A percentile compares a stretch with the other conserved stretches of the same genome.
Evolutionary conservation across 441 rosid genomes (phyloP).

Genomic region (Gossypium schwendimanii): DNA sequence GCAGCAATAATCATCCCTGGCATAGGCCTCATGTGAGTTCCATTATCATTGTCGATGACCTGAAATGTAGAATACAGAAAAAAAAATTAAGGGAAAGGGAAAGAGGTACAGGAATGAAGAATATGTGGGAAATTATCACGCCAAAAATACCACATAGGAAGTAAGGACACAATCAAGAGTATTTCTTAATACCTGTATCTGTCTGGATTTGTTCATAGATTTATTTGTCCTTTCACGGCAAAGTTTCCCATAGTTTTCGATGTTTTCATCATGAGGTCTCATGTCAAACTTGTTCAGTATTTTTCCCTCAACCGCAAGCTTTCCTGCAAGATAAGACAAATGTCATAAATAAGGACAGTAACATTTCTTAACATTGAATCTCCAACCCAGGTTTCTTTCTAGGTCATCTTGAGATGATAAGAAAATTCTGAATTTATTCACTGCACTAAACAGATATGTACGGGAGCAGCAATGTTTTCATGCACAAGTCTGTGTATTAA

Average conservation of each 20-base stretch:
- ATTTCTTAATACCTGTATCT: slow-evolving; percentile 38
- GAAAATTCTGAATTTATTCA: not conserved
- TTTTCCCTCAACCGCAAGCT: slow-evolving; percentile 42
- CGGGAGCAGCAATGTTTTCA: not conserved
- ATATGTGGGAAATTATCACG: not conserved
- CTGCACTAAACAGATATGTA: not conserved
- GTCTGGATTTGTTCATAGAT: slow-evolving; percentile 46
- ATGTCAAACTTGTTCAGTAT: slow-evolving; percentile 55
- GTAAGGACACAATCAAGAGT: not conserved
- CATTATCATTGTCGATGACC: slow-evolving; percentile 58
- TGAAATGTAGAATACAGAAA: slow-evolving; percentile 22
- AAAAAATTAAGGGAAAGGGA: slow-evolving; percentile 5
- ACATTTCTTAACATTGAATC: not conserved
- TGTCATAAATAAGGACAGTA: not conserved
- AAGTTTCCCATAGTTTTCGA: slow-evolving; percentile 50
- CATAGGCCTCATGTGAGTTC: slow-evolving; percentile 61
- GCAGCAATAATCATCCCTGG: slow-evolving; percentile 39
- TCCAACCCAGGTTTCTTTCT: not conserved
- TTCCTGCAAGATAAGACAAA: slow-evolving; percentile 28
- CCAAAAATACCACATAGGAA: not conserved
- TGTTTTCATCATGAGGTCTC: slow-evolving; percentile 55
- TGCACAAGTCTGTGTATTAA: not conserved
- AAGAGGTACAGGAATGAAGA: not conserved
- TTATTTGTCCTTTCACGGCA: slow-evolving; percentile 55
- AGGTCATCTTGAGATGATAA: not conserved